Evolutionary conservation across 2,329 filamentous ascomycete species (phyloP).

Genomic region (Cordyceps tenuipes): DNA sequence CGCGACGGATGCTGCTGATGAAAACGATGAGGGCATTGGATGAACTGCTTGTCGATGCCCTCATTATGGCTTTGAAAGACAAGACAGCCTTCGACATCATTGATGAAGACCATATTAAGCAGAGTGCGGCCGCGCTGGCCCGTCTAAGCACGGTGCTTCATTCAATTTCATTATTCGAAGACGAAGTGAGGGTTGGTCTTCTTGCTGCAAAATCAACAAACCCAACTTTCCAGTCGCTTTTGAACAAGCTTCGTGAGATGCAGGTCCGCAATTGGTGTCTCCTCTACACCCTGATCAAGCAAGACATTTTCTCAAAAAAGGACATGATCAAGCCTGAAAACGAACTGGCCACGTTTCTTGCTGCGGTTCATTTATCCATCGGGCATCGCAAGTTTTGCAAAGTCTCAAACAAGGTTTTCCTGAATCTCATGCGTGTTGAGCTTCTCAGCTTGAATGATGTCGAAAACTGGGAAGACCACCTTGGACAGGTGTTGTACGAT

Average conservation of each 20-base stretch:
- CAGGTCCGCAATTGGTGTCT: conserved; percentile 83
- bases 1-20: conserved; percentile 63
- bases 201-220: conserved; percentile 50
- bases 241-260: conserved; percentile 73
- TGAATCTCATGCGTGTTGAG: conserved; percentile 83
- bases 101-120: conserved; percentile 67
- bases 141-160: conserved; percentile 69
- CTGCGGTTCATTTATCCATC: conserved; percentile 73
- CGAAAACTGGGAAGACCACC: conserved; percentile 76
- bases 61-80: conserved; percentile 62
- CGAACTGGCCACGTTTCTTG: conserved; percentile 70
- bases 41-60: conserved; percentile 61
- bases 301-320: conserved; percentile 61
- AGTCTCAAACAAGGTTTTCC: conserved; percentile 74
- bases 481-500: conserved; percentile 78
- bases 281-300: conserved; percentile 71
- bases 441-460: conserved; percentile 67
- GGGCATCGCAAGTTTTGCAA: conserved; percentile 83
- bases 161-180: conserved; percentile 72
- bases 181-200: conserved; percentile 74
- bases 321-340: conserved; percentile 59
- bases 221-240: conserved; percentile 43
- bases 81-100: conserved; percentile 71
- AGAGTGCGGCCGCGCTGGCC: conserved; percentile 63
- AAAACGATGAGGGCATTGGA: conserved; percentile 73